Conservation (phyloP, 306 rosid species). For the Lathyrus tuberosus region DNA sequence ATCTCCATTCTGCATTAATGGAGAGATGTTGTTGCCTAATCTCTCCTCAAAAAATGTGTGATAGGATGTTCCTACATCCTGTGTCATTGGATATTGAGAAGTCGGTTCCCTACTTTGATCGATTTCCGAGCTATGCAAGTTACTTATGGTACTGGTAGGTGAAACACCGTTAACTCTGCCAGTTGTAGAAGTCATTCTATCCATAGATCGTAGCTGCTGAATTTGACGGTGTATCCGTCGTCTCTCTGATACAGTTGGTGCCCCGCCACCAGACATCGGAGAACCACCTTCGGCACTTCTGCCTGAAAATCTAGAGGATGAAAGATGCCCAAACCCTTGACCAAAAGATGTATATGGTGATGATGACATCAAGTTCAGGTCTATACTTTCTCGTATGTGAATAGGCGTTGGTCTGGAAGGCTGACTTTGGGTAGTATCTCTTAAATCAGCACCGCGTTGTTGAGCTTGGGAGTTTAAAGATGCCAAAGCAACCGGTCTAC, state of each 20-base stretch:
- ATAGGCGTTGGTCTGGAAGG: conserved; percentile 56
- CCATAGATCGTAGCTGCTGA: conserved; percentile 62
- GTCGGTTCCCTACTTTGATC: conserved; percentile 60
- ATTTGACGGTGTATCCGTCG: conserved; percentile 81
- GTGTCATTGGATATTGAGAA: conserved; percentile 48
- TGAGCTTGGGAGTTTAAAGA: conserved; percentile 74
- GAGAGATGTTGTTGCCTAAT: conserved; percentile 53
- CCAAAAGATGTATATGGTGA: conserved; percentile 55
- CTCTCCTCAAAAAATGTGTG: conserved; percentile 71
- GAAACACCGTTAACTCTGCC: conserved; percentile 57
- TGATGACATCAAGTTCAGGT: conserved; percentile 73
- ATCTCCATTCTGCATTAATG: conserved; percentile 47
- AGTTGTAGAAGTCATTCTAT: conserved; percentile 52
- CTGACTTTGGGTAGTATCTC: conserved; percentile 50
- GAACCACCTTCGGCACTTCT: conserved; percentile 63
- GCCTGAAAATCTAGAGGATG: conserved; percentile 66
- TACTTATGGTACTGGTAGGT: conserved; percentile 46
- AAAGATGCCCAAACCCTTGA: conserved; percentile 64
- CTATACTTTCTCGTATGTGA: conserved; percentile 61
- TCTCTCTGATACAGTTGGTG: conserved; percentile 81
- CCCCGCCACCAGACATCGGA: conserved; percentile 68
- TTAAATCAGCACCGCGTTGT: conserved; percentile 53
- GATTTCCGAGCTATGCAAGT: conserved; percentile 49
- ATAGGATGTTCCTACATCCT: conserved; percentile 56
- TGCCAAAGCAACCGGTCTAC: conserved; percentile 76